These are phyloP conservation scores for Termitomyces sp. DNA, from an alignment of 768 basidiomycete species.

Conservation along the genomic window DNA sequence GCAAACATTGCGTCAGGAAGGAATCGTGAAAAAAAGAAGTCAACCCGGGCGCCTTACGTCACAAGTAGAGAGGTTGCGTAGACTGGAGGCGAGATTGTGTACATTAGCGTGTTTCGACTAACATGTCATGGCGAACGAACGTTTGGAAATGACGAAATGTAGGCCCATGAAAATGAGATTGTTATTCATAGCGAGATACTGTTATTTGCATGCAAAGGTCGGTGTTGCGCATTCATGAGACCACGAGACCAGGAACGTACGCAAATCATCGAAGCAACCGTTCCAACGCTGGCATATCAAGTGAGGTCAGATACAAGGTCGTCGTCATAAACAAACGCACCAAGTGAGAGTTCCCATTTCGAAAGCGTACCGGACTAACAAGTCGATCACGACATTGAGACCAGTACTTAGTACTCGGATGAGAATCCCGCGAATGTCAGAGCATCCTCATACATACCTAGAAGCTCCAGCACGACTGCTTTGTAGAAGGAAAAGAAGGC, in stretches of 20 bases:
- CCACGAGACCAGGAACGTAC: not conserved
- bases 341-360: conserved; percentile 37
- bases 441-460: conserved; percentile 17
- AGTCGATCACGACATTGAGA: conserved; percentile 7
- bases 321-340: conserved; percentile 12
- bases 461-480: conserved; percentile 23
- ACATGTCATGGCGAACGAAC: conserved; percentile 16
- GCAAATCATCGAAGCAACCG: conserved; percentile 9
- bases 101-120: not conserved
- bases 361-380: conserved; percentile 24
- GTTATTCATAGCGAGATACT: conserved; percentile 3
- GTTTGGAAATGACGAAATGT: conserved; percentile 35
- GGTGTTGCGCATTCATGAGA: not conserved
- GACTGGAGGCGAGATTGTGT: conserved; percentile 7
- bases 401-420: not conserved
- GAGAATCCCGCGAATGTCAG: not conserved
- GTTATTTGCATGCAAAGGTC: not conserved
- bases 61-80: conserved; percentile 16
- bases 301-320: not conserved
- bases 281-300: conserved; percentile 2
- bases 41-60: not conserved
- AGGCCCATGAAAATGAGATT: conserved; percentile 36
- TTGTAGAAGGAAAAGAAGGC: conserved; percentile 28
- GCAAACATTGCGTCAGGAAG: not conserved
- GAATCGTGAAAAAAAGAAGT: not conserved